These are phyloP conservation scores for Echium plantagineum DNA, from an alignment of 257 asterid species.

Conservation along the genomic window DNA sequence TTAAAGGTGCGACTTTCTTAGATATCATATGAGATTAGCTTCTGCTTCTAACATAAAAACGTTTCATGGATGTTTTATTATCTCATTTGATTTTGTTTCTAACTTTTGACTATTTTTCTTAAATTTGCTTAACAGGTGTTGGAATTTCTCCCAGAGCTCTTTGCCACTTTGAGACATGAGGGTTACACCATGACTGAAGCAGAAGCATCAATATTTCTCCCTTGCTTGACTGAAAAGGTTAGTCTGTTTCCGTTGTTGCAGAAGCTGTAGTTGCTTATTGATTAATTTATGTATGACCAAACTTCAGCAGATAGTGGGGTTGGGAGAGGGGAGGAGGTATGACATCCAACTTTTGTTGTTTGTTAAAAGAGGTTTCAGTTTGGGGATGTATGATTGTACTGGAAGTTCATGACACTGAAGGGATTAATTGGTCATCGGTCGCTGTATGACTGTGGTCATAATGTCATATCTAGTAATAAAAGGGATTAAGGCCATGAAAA, in stretches of 20 bases:
- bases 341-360: background rate
- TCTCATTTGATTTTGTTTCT: background rate
- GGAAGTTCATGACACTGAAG: too few species aligned
- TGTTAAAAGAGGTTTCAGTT: background rate
- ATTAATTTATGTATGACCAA: too few species aligned
- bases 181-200: constrained; percentile 85
- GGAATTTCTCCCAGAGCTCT: constrained; percentile 93
- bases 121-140: constrained; percentile 49
- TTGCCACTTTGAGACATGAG: constrained; percentile 67
- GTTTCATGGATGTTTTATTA: background rate
- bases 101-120: constrained; percentile 4
- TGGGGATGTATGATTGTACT: too few species aligned
- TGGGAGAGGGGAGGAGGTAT: background rate
- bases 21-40: background rate
- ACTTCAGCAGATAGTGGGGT: background rate
- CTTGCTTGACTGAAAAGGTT: constrained; percentile 95
- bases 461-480: too few species aligned
- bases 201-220: constrained; percentile 88
- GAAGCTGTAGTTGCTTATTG: background rate
- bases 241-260: background rate
- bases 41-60: too few species aligned
- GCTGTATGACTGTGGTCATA: too few species aligned
- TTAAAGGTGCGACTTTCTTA: background rate
- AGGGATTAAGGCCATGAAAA: background rate
- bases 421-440: too few species aligned